Conservation (phyloP, 768 basidiomycete genomes). For the Leucosporidium yakuticum region DNA sequence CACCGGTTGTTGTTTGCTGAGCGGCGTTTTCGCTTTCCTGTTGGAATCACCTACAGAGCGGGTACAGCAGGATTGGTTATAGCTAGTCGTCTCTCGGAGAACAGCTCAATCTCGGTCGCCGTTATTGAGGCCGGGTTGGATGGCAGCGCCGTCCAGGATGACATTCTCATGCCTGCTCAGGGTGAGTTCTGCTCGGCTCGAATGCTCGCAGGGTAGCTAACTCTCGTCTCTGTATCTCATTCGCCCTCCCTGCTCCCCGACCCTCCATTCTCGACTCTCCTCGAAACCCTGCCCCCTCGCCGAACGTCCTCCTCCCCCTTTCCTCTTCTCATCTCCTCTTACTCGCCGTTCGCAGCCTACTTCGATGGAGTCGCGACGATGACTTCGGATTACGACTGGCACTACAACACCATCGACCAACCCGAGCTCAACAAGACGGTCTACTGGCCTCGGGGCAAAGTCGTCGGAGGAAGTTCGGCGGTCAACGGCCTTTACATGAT, state of each 20-base stretch:
- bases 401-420: slow-evolving; percentile 36
- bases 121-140: slow-evolving; percentile 42
- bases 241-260: no score
- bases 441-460: slow-evolving; percentile 40
- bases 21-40: no score
- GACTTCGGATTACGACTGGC: slow-evolving; percentile 36
- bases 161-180: slow-evolving; percentile 28
- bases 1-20: no score
- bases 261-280: no score
- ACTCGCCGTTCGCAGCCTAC: background rate
- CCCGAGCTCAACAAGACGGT: slow-evolving; percentile 26
- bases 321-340: background rate
- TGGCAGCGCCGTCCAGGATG: slow-evolving; percentile 27
- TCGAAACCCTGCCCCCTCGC: no score
- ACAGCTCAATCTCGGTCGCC: slow-evolving; percentile 27
- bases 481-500: slow-evolving; percentile 39
- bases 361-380: slow-evolving; percentile 22
- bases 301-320: background rate
- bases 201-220: background rate
- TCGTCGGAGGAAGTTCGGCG: slow-evolving; percentile 39
- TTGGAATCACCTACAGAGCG: slow-evolving; percentile 6
- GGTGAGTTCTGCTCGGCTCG: slow-evolving; percentile 18
- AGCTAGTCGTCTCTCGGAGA: slow-evolving; percentile 41
- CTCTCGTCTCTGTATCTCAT: no score
- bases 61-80: slow-evolving; percentile 42